phyloP scores from a whole-genome alignment of 1,284 basidiomycete species.

The Malassezia arunalokei region DNA sequence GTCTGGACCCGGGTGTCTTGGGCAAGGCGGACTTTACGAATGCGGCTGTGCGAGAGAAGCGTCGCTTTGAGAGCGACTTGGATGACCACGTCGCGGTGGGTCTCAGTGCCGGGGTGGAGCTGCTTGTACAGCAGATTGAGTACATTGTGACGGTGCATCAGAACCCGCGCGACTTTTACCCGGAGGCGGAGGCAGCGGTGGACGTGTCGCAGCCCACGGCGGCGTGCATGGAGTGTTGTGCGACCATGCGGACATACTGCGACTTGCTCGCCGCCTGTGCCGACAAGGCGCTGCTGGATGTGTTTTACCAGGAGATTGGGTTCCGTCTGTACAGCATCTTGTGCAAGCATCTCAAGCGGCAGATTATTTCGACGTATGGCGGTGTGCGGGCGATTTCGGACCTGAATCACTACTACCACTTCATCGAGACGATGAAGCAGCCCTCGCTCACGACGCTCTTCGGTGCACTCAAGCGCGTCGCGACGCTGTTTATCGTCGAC shows the following conservation, averaged over 20 bases:
- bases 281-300: constrained; percentile 86
- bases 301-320: constrained; percentile 94
- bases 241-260: constrained; percentile 76
- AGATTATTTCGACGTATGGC: constrained; percentile 83
- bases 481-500: constrained; percentile 72
- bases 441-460: constrained; percentile 72
- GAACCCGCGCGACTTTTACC: constrained; percentile 76
- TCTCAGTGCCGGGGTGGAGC: constrained; percentile 83
- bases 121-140: constrained; percentile 94
- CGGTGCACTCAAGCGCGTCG: constrained; percentile 85
- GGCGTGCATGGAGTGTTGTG: constrained; percentile 73
- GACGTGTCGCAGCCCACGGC: constrained; percentile 57
- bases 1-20: constrained; percentile 55
- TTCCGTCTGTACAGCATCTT: constrained; percentile 78
- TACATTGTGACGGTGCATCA: constrained; percentile 77
- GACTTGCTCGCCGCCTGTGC: constrained; percentile 80
- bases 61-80: constrained; percentile 75
- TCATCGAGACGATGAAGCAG: constrained; percentile 54
- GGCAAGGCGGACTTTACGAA: constrained; percentile 78
- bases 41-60: constrained; percentile 85
- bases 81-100: constrained; percentile 88
- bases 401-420: constrained; percentile 78
- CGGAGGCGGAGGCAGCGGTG: constrained; percentile 48
- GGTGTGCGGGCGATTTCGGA: constrained; percentile 94
- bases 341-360: constrained; percentile 89